Percentiles rank a stretch among this genome's conserved stretches.
These are phyloP conservation scores for Blastobotrys ciferrii DNA, from an alignment of 1,139 yeast species.

Conservation along the genomic window DNA sequence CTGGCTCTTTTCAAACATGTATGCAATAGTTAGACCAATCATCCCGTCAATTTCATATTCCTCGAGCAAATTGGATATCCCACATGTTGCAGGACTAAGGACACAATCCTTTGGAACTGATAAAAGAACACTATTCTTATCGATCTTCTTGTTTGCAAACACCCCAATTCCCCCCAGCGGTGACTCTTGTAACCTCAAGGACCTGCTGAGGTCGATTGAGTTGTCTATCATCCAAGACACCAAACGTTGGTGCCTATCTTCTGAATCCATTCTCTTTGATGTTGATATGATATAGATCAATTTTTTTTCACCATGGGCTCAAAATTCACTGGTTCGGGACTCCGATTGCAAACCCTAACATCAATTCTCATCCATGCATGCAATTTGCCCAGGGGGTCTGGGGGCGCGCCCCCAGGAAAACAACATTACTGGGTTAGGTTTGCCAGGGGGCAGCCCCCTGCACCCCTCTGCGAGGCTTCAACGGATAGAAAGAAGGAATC, in stretches of 20 bases:
- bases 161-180: slow-evolving; percentile 72
- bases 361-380: too few species aligned
- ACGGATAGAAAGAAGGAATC: too few species aligned
- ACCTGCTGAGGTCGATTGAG: slow-evolving; percentile 27
- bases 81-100: slow-evolving; percentile 43
- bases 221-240: slow-evolving; percentile 34
- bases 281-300: background rate
- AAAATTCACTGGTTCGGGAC: too few species aligned
- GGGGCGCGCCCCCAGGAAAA: too few species aligned
- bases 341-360: too few species aligned
- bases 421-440: too few species aligned
- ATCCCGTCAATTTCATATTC: slow-evolving; percentile 65
- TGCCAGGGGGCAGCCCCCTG: too few species aligned
- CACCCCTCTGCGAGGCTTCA: too few species aligned
- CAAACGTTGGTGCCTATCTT: slow-evolving; percentile 23
- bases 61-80: slow-evolving; percentile 62
- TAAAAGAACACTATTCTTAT: slow-evolving; percentile 33
- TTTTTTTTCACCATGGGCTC: too few species aligned
- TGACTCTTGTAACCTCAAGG: slow-evolving; percentile 49
- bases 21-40: slow-evolving; percentile 64
- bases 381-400: too few species aligned
- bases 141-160: slow-evolving; percentile 49
- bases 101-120: slow-evolving; percentile 35
- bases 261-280: background rate
- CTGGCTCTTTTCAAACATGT: slow-evolving; percentile 61